Conservation (phyloP, 768 basidiomycete species). For the Panaeolus papilionaceus region DNA sequence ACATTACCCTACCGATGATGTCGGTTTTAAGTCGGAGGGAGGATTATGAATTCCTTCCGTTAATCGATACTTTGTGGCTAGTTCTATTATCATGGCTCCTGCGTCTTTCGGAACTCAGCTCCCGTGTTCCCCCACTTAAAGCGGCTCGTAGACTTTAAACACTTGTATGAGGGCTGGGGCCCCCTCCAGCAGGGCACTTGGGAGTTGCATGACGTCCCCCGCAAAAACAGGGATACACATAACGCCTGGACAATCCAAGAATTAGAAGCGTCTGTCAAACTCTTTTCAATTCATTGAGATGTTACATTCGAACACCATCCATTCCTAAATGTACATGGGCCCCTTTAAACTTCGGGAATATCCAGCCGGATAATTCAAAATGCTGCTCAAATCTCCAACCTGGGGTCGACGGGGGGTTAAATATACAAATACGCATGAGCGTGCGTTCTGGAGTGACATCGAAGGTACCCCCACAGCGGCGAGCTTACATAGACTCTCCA, state of each 20-base stretch:
- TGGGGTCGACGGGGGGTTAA: constrained; percentile 4
- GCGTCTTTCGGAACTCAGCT: not conserved
- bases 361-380: not conserved
- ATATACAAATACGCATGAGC: not conserved
- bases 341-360: not conserved
- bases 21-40: constrained; percentile 3
- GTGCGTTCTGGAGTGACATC: not conserved
- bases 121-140: not conserved
- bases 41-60: not conserved
- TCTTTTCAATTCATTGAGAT: not conserved
- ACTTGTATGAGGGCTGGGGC: not conserved
- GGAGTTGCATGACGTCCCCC: not conserved
- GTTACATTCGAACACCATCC: not conserved
- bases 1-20: constrained; percentile 5
- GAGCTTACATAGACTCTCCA: not conserved
- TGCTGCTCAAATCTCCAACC: not conserved
- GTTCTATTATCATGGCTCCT: not conserved
- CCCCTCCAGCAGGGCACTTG: too few species aligned
- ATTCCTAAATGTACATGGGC: not conserved
- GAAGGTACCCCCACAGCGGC: not conserved
- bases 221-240: not conserved
- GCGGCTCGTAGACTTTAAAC: not conserved
- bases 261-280: not conserved
- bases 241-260: not conserved
- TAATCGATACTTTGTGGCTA: not conserved